Percentiles rank a stretch among this genome's conserved stretches.
Evolutionary conservation across 192 early-diverging fungal genomes (phyloP).

Genomic region (Endogone sp.): DNA sequence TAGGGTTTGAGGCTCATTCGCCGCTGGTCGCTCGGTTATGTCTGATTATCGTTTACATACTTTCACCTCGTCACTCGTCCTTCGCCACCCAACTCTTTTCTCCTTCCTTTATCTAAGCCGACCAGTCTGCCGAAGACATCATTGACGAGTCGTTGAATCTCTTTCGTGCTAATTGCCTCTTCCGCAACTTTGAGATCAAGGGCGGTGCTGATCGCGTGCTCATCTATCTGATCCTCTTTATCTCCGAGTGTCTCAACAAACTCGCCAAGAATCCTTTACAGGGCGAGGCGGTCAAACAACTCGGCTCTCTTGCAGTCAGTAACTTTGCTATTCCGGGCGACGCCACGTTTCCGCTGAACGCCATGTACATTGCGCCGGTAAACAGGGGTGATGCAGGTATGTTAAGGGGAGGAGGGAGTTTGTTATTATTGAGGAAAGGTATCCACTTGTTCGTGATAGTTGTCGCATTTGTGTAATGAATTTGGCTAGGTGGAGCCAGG

Average conservation of each 20-base stretch:
- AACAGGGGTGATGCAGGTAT: conserved; percentile 73
- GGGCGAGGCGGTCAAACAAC: conserved; percentile 72
- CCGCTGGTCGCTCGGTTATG: too few relatives aligned
- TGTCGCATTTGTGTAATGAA: background rate
- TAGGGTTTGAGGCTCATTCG: too few relatives aligned
- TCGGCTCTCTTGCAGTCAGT: conserved; percentile 83
- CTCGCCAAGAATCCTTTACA: conserved; percentile 58
- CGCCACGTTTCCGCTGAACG: conserved; percentile 86
- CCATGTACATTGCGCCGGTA: conserved; percentile 72
- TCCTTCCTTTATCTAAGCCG: conserved; percentile 32
- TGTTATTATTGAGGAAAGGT: background rate
- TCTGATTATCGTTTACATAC: too few relatives aligned
- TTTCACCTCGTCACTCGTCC: too few relatives aligned
- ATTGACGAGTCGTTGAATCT: conserved; percentile 93
- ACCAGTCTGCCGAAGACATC: conserved; percentile 68
- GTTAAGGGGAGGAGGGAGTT: background rate
- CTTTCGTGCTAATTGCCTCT: conserved; percentile 95
- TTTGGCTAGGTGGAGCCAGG: background rate
- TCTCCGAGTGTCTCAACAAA: conserved; percentile 76
- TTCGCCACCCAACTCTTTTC: background rate
- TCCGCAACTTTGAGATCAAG: conserved; percentile 99
- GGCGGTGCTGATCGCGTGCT: conserved; percentile 88
- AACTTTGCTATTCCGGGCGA: conserved; percentile 95
- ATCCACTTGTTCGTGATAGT: too few relatives aligned
- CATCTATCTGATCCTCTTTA: conserved; percentile 92